Conservation (phyloP, 371 early-diverging fungal genomes). For the Phascolomyces articulosus region DNA sequence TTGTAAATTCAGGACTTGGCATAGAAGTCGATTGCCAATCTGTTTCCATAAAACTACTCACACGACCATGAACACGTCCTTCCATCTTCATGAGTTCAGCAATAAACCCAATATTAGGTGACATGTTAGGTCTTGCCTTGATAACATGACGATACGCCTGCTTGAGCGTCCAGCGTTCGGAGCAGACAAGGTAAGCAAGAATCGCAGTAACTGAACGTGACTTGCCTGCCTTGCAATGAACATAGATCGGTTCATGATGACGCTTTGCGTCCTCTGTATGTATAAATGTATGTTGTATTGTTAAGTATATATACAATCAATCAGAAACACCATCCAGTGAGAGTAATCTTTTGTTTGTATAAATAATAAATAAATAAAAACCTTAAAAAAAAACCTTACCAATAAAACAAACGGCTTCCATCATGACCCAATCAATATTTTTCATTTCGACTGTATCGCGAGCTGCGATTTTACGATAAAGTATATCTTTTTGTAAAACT, state of each 20-base stretch:
- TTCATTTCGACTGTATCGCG: slow-evolving; percentile 67
- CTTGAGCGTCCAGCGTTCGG: slow-evolving; percentile 70
- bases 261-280: slow-evolving; percentile 44
- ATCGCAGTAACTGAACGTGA: slow-evolving; percentile 83
- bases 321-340: too few species aligned
- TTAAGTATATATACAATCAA: too few species aligned
- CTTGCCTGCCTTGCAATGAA: slow-evolving; percentile 88
- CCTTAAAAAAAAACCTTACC: slow-evolving; percentile 57
- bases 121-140: slow-evolving; percentile 70
- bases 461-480: slow-evolving; percentile 61
- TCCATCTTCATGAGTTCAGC: slow-evolving; percentile 77
- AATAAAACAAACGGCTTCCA: slow-evolving; percentile 62
- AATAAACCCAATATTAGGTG: slow-evolving; percentile 88
- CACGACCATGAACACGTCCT: slow-evolving; percentile 60
- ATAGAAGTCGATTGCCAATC: slow-evolving; percentile 41
- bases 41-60: slow-evolving; percentile 46
- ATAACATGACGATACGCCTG: slow-evolving; percentile 78
- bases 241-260: slow-evolving; percentile 66
- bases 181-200: slow-evolving; percentile 72
- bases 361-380: background rate
- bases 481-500: slow-evolving; percentile 24
- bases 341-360: background rate
- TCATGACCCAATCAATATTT: slow-evolving; percentile 61
- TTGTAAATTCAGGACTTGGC: slow-evolving; percentile 28
- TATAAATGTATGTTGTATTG: too few species aligned